These are phyloP conservation scores for Colletotrichum ledebouriae DNA, from an alignment of 2,329 filamentous ascomycete genomes.

Conservation along the genomic window DNA sequence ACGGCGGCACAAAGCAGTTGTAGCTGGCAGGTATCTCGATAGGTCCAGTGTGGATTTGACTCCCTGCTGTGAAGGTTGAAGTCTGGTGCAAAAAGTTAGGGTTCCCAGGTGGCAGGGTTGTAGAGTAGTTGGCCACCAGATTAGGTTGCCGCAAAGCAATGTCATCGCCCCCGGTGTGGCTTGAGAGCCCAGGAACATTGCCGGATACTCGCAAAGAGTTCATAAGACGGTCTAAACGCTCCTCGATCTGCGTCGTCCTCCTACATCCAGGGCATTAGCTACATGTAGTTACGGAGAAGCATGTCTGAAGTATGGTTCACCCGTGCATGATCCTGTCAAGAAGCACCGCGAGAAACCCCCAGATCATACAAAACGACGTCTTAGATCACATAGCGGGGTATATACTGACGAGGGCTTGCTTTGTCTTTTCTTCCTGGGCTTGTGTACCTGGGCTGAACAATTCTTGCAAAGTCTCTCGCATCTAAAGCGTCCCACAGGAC, in stretches of 20 bases:
- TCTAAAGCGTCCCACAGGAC: constrained; percentile 47
- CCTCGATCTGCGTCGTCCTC: constrained; percentile 63
- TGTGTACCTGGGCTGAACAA: constrained; percentile 62
- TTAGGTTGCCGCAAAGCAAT: neutral
- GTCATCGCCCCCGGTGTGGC: neutral
- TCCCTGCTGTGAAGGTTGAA: constrained; percentile 26
- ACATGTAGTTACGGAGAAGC: too few species aligned
- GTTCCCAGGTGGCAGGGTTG: neutral
- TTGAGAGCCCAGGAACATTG: constrained; percentile 47
- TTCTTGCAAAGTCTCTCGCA: constrained; percentile 63
- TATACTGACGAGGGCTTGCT: constrained; percentile 63
- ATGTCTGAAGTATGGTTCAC: too few species aligned
- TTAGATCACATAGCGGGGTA: neutral
- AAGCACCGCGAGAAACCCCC: too few species aligned
- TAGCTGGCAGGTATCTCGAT: constrained; percentile 57
- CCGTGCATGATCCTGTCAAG: too few species aligned
- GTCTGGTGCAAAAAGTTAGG: constrained; percentile 12
- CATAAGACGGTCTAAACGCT: constrained; percentile 63
- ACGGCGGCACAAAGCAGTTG: constrained; percentile 60
- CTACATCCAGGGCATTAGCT: constrained; percentile 46
- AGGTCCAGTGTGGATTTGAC: constrained; percentile 44
- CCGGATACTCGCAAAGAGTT: constrained; percentile 61
- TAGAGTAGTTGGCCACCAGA: neutral
- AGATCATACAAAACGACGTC: too few species aligned
- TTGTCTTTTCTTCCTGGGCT: constrained; percentile 65